phyloP scores from a whole-genome alignment of 106 monocot species.

The Acorus calamus region DNA sequence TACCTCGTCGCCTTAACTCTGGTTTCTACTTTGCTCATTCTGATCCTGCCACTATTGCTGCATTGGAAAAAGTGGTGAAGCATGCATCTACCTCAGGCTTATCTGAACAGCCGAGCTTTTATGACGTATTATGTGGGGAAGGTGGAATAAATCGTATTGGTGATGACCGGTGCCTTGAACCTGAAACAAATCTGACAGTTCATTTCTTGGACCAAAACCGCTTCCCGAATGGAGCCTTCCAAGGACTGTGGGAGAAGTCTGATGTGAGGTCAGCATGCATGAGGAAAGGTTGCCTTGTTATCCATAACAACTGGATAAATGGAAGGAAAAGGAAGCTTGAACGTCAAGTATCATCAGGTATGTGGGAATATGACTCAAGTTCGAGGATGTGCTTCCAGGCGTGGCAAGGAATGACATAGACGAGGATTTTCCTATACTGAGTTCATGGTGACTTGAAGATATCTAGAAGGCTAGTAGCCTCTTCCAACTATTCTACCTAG shows the following conservation, averaged over 20 bases:
- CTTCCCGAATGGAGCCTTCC: slow-evolving; percentile 92
- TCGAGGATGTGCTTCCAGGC: slow-evolving; percentile 55
- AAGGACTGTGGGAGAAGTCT: slow-evolving; percentile 57
- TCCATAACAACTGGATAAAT: slow-evolving; percentile 96
- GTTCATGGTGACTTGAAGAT: too few species aligned
- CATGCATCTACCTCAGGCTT: slow-evolving; percentile 63
- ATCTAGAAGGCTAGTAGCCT: too few species aligned
- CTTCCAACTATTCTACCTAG: too few species aligned
- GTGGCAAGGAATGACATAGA: slow-evolving; percentile 13
- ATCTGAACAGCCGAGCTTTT: slow-evolving; percentile 97
- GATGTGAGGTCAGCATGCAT: slow-evolving; percentile 46
- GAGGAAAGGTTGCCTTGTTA: slow-evolving; percentile 45
- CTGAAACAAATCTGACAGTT: slow-evolving; percentile 54
- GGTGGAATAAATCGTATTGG: slow-evolving; percentile 54
- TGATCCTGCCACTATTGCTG: slow-evolving; percentile 50
- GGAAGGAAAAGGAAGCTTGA: slow-evolving; percentile 69
- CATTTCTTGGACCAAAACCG: slow-evolving; percentile 52
- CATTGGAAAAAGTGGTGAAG: slow-evolving; percentile 70
- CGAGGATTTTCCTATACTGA: too few species aligned
- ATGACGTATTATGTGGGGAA: slow-evolving; percentile 79
- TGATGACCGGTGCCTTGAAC: slow-evolving; percentile 50
- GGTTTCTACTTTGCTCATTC: slow-evolving; percentile 93
- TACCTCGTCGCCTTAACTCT: slow-evolving; percentile 83
- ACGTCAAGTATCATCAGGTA: slow-evolving; percentile 56
- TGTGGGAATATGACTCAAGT: slow-evolving; percentile 83